phyloP scores from a whole-genome alignment of 176 grass and related monocot species.

The Saccharum spontaneum region DNA sequence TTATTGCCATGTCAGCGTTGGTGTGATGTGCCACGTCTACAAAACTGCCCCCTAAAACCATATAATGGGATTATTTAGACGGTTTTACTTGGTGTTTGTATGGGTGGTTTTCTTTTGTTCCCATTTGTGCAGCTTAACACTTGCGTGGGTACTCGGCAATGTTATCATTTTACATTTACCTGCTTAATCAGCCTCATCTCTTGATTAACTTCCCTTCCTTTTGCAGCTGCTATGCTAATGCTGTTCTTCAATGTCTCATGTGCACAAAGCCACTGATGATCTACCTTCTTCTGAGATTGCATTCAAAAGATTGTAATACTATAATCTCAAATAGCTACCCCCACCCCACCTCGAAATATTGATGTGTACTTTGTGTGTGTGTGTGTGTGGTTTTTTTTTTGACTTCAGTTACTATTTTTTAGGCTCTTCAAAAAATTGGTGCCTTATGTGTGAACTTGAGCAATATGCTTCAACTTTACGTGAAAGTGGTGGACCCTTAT shows the following conservation, averaged over 20 bases:
- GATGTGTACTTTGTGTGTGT: constrained; percentile 14
- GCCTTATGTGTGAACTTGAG: constrained; percentile 98
- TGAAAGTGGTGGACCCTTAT: constrained; percentile 74
- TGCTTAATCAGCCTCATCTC: constrained; percentile 11
- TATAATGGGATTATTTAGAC: not conserved
- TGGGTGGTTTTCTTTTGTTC: not conserved
- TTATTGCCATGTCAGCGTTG: not conserved
- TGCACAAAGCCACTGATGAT: constrained; percentile 97
- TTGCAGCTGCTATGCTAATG: constrained; percentile 98
- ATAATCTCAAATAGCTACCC: constrained; percentile 24
- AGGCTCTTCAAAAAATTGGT: constrained; percentile 94
- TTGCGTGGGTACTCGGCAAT: constrained; percentile 7
- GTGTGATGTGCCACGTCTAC: not conserved
- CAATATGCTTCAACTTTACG: constrained; percentile 88
- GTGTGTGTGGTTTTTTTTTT: constrained; percentile 21
- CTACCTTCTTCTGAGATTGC: constrained; percentile 89
- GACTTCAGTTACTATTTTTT: constrained; percentile 36
- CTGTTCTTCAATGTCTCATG: constrained; percentile 98
- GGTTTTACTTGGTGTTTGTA: not conserved
- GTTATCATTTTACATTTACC: constrained; percentile 15
- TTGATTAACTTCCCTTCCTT: constrained; percentile 27
- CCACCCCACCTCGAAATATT: not conserved
- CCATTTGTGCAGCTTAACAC: not conserved
- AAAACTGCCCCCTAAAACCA: not conserved
- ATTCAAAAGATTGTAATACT: constrained; percentile 96